Percentiles rank a stretch among this genome's conserved stretches.
Conservation (phyloP, 805 yeast genomes). For the Ogataea salicorniae region DNA sequence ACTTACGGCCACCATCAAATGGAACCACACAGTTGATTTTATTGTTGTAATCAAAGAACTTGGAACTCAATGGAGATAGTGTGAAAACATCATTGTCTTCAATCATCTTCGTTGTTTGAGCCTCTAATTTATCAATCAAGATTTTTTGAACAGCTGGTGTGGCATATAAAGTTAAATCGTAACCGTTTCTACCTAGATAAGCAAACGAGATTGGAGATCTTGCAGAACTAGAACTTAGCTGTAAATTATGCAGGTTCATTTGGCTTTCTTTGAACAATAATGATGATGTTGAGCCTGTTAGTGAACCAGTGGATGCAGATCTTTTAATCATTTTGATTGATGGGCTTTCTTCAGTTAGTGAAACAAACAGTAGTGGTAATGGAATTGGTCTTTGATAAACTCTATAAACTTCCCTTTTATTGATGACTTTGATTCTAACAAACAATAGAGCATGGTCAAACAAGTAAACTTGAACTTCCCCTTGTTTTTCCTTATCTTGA, state of each 20-base stretch:
- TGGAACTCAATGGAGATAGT: constrained; percentile 65
- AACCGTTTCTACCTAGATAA: constrained; percentile 50
- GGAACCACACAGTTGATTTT: constrained; percentile 89
- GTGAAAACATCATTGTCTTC: constrained; percentile 76
- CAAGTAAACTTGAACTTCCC: constrained; percentile 78
- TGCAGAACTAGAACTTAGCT: constrained; percentile 21
- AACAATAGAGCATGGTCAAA: constrained; percentile 85
- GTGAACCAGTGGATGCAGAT: constrained; percentile 32
- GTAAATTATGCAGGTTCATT: constrained; percentile 11
- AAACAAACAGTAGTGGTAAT: constrained; percentile 64
- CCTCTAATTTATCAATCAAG: constrained; percentile 70
- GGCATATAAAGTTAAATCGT: constrained; percentile 48
- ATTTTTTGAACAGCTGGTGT: constrained; percentile 68
- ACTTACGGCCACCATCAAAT: constrained; percentile 88
- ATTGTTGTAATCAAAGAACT: constrained; percentile 68
- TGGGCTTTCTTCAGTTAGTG: constrained; percentile 77
- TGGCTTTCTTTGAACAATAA: constrained; percentile 21
- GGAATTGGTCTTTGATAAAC: constrained; percentile 89
- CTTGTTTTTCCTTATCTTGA: constrained; percentile 66
- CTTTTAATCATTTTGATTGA: constrained; percentile 43
- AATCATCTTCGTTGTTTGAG: constrained; percentile 71
- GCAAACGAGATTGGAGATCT: constrained; percentile 48
- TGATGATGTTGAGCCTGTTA: constrained; percentile 28
- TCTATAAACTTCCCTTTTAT: constrained; percentile 85
- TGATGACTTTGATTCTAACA: constrained; percentile 79